Evolutionary conservation across 805 yeast species (phyloP).

Genomic region (Monosporozyma unispora): DNA sequence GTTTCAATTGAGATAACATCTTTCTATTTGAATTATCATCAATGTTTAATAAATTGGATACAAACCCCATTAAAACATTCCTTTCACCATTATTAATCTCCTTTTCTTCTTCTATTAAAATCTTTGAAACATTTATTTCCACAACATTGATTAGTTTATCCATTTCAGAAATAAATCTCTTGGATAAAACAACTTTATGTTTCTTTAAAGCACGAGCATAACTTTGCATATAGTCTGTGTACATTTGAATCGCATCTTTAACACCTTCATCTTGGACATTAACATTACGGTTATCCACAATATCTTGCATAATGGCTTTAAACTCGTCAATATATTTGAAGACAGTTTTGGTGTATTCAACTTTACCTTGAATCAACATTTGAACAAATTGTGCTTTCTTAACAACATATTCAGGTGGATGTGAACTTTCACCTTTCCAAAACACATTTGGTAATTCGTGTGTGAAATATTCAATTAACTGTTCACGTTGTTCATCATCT

Average conservation of each 20-base stretch:
- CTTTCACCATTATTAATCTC: not conserved
- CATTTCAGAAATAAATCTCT: slow-evolving; percentile 9
- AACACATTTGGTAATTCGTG: slow-evolving; percentile 22
- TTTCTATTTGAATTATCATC: not conserved
- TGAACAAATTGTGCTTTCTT: slow-evolving; percentile 24
- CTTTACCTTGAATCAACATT: slow-evolving; percentile 17
- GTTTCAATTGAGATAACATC: slow-evolving; percentile 6
- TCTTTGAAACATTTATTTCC: slow-evolving; percentile 10
- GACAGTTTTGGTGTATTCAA: slow-evolving; percentile 13
- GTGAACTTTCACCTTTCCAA: slow-evolving; percentile 13
- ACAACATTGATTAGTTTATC: slow-evolving; percentile 11
- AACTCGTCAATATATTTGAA: slow-evolving; percentile 25
- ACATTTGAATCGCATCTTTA: slow-evolving; percentile 46
- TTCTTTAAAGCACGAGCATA: slow-evolving; percentile 7
- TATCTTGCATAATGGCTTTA: slow-evolving; percentile 37
- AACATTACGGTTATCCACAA: slow-evolving; percentile 54
- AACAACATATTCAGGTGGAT: slow-evolving; percentile 18
- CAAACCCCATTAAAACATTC: not conserved
- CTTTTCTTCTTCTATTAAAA: slow-evolving; percentile 4
- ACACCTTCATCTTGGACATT: slow-evolving; percentile 72
- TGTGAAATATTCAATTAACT: slow-evolving; percentile 18
- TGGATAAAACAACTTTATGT: slow-evolving; percentile 7
- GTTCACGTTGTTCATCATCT: slow-evolving; percentile 19
- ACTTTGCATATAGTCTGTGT: slow-evolving; percentile 19
- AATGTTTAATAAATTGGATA: not conserved